These are phyloP conservation scores for Urtica urens DNA, from an alignment of 306 rosid species.

Conservation along the genomic window DNA sequence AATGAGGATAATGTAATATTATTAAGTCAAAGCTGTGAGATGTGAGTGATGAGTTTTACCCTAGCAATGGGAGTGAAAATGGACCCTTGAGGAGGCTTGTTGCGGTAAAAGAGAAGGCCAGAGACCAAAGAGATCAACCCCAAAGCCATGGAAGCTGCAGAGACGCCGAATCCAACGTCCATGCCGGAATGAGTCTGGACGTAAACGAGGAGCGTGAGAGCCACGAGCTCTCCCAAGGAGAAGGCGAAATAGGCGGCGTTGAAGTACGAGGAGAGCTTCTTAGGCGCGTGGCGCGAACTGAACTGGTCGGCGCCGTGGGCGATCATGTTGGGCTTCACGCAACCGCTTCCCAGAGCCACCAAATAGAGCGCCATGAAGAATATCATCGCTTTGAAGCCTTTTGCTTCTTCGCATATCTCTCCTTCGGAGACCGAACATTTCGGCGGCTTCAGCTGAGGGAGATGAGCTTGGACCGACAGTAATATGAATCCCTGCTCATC, in stretches of 20 bases:
- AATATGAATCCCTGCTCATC: conserved; percentile 63
- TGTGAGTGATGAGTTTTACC: conserved; percentile 19
- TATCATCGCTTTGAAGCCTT: conserved; percentile 57
- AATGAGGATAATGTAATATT: not conserved
- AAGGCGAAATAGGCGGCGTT: conserved; percentile 84
- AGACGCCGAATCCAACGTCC: conserved; percentile 91
- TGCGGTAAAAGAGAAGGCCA: conserved; percentile 67
- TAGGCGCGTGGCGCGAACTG: conserved; percentile 30
- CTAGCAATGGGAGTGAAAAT: conserved; percentile 77
- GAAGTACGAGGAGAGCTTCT: conserved; percentile 70
- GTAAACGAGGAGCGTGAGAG: conserved; percentile 81
- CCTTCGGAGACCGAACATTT: conserved; percentile 32
- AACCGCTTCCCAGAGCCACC: conserved; percentile 93
- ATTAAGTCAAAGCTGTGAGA: not conserved
- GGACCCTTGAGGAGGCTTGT: conserved; percentile 81
- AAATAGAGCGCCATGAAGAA: conserved; percentile 75
- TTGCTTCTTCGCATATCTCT: conserved; percentile 55
- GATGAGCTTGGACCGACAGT: conserved; percentile 89
- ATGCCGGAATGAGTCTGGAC: conserved; percentile 97
- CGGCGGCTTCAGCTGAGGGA: conserved; percentile 73
- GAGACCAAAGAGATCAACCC: conserved; percentile 58
- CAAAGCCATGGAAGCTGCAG: conserved; percentile 85
- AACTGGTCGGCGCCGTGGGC: conserved; percentile 95
- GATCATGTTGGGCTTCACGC: conserved; percentile 91
- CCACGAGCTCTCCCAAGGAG: conserved; percentile 73